phyloP scores from a whole-genome alignment of 2,329 filamentous ascomycete genomes.

The Aureobasidium uvarum region DNA sequence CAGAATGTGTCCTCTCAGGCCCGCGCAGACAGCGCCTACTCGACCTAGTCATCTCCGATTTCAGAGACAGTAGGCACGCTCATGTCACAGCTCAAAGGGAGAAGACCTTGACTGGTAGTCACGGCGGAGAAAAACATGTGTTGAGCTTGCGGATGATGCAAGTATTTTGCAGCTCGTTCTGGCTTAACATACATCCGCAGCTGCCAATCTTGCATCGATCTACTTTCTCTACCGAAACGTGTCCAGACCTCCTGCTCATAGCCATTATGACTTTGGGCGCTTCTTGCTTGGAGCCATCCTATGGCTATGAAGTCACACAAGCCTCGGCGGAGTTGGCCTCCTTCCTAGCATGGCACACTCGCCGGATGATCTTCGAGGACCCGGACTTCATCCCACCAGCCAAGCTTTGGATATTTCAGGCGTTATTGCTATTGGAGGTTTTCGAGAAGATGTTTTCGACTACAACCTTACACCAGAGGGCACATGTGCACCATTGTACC shows the following conservation, averaged over 20 bases:
- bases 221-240: constrained; percentile 85
- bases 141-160: constrained; percentile 95
- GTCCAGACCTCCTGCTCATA: constrained; percentile 78
- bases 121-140: constrained; percentile 59
- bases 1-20: constrained; percentile 14
- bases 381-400: constrained; percentile 85
- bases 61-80: constrained; percentile 10
- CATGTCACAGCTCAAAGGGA: constrained; percentile 14
- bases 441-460: constrained; percentile 99
- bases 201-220: constrained; percentile 92
- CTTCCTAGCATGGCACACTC: constrained; percentile 88
- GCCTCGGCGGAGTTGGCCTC: constrained; percentile 80
- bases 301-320: constrained; percentile 70
- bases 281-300: constrained; percentile 79
- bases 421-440: constrained; percentile 80
- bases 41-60: constrained; percentile 1
- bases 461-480: constrained; percentile 83
- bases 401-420: constrained; percentile 94
- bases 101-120: constrained; percentile 64
- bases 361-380: constrained; percentile 95
- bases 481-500: constrained; percentile 94
- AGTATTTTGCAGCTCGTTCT: constrained; percentile 88
- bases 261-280: constrained; percentile 92
- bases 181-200: constrained; percentile 92
- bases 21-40: constrained; percentile 18